Percentiles rank a stretch among this genome's conserved stretches.
phyloP scores from a whole-genome alignment of 306 rosid species.

The Gillenia trifoliata region DNA sequence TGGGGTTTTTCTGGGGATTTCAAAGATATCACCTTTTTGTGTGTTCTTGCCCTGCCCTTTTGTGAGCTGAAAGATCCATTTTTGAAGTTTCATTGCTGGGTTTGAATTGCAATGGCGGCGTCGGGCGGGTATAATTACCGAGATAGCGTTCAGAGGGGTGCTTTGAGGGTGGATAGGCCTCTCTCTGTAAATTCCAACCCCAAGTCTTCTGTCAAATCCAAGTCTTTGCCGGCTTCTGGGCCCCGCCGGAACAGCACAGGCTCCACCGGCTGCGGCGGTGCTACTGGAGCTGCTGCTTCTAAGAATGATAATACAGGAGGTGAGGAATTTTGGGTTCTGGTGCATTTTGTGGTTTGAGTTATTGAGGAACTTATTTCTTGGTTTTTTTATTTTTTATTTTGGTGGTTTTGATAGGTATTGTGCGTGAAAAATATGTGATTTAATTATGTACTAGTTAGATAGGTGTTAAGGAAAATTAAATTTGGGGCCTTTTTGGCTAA shows the following conservation, averaged over 20 bases:
- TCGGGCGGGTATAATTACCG: constrained; percentile 43
- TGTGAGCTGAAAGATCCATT: constrained; percentile 8
- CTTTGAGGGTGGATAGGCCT: constrained; percentile 54
- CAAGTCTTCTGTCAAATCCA: constrained; percentile 56
- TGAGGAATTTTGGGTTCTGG: constrained; percentile 16
- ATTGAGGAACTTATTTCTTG: constrained; percentile 1
- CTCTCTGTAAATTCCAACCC: constrained; percentile 43
- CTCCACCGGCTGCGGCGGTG: constrained; percentile 19
- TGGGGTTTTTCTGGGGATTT: neutral
- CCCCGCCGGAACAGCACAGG: constrained; percentile 80
- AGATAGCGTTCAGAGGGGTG: constrained; percentile 53
- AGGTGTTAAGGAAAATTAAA: neutral
- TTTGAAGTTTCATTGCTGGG: neutral
- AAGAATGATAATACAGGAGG: constrained; percentile 69
- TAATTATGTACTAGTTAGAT: neutral
- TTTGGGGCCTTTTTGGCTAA: neutral
- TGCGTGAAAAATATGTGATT: neutral
- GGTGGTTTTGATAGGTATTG: neutral
- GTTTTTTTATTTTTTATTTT: neutral
- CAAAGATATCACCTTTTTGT: neutral
- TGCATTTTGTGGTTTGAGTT: constrained; percentile 15
- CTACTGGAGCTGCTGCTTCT: constrained; percentile 26
- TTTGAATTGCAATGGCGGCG: constrained; percentile 55
- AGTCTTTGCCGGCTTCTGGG: constrained; percentile 44
- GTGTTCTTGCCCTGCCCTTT: constrained; percentile 18